These are phyloP conservation scores for Sapria himalayana DNA, from an alignment of 345 rosid genomes.

Conservation along the genomic window DNA sequence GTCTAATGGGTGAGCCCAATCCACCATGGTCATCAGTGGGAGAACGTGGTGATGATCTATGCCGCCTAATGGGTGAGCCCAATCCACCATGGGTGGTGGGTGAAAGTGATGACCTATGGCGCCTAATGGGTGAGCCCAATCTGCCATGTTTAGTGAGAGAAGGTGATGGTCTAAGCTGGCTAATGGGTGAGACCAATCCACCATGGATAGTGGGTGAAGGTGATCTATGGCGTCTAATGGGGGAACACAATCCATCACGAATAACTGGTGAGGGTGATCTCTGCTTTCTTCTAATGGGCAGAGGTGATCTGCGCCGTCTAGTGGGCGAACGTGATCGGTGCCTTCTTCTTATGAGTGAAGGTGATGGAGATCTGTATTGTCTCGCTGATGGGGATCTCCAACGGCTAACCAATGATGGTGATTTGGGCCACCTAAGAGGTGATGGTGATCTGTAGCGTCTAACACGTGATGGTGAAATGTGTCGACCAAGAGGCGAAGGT, in stretches of 20 bases:
- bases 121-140: slow-evolving; percentile 8
- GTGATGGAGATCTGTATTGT: slow-evolving; percentile 20
- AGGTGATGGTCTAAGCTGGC: slow-evolving; percentile 16
- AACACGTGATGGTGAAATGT: slow-evolving; percentile 17
- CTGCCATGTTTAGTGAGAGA: slow-evolving; percentile 10
- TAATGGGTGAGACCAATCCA: slow-evolving; percentile 8
- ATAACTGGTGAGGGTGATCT: slow-evolving; percentile 7
- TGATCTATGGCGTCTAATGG: slow-evolving; percentile 8
- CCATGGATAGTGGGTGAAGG: slow-evolving; percentile 11
- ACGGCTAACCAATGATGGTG: slow-evolving; percentile 10
- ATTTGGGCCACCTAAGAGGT: slow-evolving; percentile 12
- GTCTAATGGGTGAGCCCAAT: slow-evolving; percentile 8
- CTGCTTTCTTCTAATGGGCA: slow-evolving; percentile 8
- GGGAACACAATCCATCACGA: slow-evolving; percentile 20
- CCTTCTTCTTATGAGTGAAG: slow-evolving; percentile 7
- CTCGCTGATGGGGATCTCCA: slow-evolving; percentile 22
- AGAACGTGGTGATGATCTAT: slow-evolving; percentile 22
- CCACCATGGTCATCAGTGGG: slow-evolving; percentile 11
- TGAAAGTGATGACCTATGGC: slow-evolving; percentile 20
- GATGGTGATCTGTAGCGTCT: slow-evolving; percentile 20
- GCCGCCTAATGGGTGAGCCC: slow-evolving; percentile 9
- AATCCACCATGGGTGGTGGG: slow-evolving; percentile 13
- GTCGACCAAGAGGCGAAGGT: slow-evolving; percentile 14
- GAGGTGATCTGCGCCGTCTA: slow-evolving; percentile 13
- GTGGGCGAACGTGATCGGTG: slow-evolving; percentile 13